Evolutionary conservation across 805 yeast genomes (phyloP).

Genomic region (Candida ascalaphidarum): DNA sequence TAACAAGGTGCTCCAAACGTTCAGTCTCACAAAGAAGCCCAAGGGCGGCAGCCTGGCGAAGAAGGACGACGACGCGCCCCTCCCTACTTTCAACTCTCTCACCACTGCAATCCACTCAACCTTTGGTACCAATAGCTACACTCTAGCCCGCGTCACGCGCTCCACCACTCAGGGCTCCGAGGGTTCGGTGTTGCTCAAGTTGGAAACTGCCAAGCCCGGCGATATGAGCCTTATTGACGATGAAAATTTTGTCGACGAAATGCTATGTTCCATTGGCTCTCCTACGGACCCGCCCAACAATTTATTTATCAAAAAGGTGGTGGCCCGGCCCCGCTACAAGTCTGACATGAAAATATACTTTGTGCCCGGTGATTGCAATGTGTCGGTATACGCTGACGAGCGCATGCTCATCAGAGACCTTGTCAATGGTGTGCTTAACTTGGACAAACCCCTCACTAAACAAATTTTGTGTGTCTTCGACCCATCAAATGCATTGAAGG

Average conservation of each 20-base stretch:
- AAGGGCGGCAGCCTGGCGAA: slow-evolving; percentile 2
- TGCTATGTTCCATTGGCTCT: slow-evolving; percentile 30
- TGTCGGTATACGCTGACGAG: slow-evolving; percentile 39
- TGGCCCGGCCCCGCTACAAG: slow-evolving; percentile 57
- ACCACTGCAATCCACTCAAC: slow-evolving; percentile 37
- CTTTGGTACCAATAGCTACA: slow-evolving; percentile 33
- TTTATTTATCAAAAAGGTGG: slow-evolving; percentile 44
- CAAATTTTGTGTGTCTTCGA: slow-evolving; percentile 3
- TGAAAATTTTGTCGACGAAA: slow-evolving; percentile 29
- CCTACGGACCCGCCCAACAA: slow-evolving; percentile 37
- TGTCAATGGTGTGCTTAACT: slow-evolving; percentile 38
- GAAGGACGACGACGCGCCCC: slow-evolving; percentile 8
- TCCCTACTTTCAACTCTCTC: slow-evolving; percentile 32
- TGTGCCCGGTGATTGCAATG: slow-evolving; percentile 32
- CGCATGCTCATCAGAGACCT: slow-evolving; percentile 46
- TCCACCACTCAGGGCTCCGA: slow-evolving; percentile 45
- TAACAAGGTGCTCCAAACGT: slow-evolving; percentile 26
- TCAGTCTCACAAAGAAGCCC: slow-evolving; percentile 7
- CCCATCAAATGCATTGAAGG: no score
- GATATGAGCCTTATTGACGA: slow-evolving; percentile 43
- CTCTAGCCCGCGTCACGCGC: slow-evolving; percentile 44
- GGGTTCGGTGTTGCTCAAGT: slow-evolving; percentile 43
- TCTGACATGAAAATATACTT: slow-evolving; percentile 55
- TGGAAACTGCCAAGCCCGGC: slow-evolving; percentile 51
- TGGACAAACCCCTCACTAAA: slow-evolving; percentile 8